Evolutionary conservation across 805 yeast genomes (phyloP).

Genomic region (Cephaloascus albidus): DNA sequence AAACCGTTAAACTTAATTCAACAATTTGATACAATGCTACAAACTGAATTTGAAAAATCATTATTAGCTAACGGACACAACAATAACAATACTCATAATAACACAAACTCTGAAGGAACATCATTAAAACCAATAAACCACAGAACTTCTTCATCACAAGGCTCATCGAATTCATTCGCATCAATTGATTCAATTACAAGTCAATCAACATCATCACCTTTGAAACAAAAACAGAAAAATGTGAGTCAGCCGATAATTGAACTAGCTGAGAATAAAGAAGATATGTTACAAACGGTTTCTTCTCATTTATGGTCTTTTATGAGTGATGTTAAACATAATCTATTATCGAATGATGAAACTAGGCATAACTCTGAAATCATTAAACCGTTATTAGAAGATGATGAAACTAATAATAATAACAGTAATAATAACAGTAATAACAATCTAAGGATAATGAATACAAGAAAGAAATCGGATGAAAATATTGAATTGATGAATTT

Average conservation of each 20-base stretch:
- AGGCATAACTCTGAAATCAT: no score
- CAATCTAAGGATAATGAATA: neutral
- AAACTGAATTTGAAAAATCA: slow-evolving; percentile 28
- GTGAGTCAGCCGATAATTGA: neutral
- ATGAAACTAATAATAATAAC: neutral
- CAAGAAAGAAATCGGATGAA: no score
- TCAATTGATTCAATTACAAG: neutral
- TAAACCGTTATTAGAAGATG: neutral
- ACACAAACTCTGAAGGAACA: neutral
- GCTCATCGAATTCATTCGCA: neutral
- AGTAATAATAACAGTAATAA: neutral
- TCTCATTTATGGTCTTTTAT: slow-evolving; percentile 33
- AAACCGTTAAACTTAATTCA: slow-evolving; percentile 28
- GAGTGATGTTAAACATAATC: slow-evolving; percentile 27
- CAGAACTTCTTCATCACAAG: neutral
- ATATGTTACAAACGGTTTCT: slow-evolving; percentile 30
- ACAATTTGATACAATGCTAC: slow-evolving; percentile 31
- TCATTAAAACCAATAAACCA: neutral
- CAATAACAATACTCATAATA: no score
- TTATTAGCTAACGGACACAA: slow-evolving; percentile 9
- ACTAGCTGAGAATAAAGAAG: slow-evolving; percentile 11
- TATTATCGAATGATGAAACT: slow-evolving; percentile 3
- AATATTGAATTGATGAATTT: neutral
- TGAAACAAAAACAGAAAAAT: neutral
- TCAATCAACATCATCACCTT: neutral